Evolutionary conservation across 2,329 filamentous ascomycete genomes (phyloP), one percentile per base, ranked within the genome.

Genomic region (Plectosphaerella plurivora): DNA sequence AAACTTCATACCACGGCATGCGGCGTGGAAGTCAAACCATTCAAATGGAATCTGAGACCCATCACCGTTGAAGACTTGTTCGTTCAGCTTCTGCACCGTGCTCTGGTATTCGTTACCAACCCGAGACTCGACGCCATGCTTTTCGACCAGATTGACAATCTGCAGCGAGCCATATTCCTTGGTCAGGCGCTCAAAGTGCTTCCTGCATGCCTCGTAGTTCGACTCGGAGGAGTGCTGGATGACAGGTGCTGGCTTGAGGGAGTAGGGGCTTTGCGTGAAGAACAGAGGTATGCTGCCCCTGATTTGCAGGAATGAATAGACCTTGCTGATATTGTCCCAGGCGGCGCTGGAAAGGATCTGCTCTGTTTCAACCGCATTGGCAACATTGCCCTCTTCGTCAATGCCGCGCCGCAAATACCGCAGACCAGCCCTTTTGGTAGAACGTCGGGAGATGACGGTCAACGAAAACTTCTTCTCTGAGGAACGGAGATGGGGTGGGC

Each of bases 1-100:
- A 63, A 97, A 99, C 60, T 91, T 95, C 93, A 99, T 97, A 0
- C 94, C 94, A 15, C 91, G 87, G 64, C 94, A 97, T 25, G 89
- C 89, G 16, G 84, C 79, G 67, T 97, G 94, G 62, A 99, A 99
- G 65, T 99, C 94, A 61, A 97, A 99, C 94, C 94, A 99, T 65
- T 96, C 90, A 63, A 96, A 95, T 0, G 76, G 79, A 12, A 94
- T 70, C 10, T 74, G 66, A 8, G 67, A 61, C 2, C 57, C 59
- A 2, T 68, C 47, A 15, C 58, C 66, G 20, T 82, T 75, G 18
- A 77, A 66, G 5, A 77, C 74, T 42, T 81, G 75, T 8, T 86
- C 77, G 57, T 94, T 96, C 50, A 93, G 73, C 22, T 74, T 69
- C 47, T 82, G 73, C 2, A 89, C 78, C 53, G 84, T 84, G 48